Percentiles rank a stretch among this genome's conserved stretches.
These are phyloP conservation scores for Termitomyces sp. DNA, from an alignment of 768 basidiomycete species.

Conservation along the genomic window DNA sequence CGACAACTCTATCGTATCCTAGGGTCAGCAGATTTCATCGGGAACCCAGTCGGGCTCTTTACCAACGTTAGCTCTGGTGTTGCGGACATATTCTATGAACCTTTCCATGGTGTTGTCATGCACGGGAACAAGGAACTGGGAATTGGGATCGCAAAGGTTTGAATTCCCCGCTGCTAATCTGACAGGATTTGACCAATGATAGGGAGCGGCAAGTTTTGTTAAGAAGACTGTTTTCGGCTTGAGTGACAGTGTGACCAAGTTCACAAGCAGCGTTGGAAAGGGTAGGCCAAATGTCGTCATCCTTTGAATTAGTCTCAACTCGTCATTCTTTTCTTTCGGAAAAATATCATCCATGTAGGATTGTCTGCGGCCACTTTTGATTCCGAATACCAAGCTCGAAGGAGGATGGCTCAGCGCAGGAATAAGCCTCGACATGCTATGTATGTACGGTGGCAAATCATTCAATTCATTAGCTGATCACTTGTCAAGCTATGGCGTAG, in stretches of 20 bases:
- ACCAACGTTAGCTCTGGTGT: conserved; percentile 98
- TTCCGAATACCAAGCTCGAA: conserved; percentile 86
- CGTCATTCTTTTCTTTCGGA: background rate
- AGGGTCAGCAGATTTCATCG: conserved; percentile 96
- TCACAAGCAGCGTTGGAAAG: conserved; percentile 96
- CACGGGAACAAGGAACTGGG: conserved; percentile 94
- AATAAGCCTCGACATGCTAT: conserved; percentile 97
- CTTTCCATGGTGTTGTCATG: conserved; percentile 94
- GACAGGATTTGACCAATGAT: background rate
- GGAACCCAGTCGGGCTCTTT: conserved; percentile 95
- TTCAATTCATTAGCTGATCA: background rate
- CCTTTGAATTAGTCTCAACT: background rate
- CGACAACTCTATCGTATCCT: conserved; percentile 94
- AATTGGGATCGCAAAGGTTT: conserved; percentile 88
- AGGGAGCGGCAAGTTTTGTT: conserved; percentile 97
- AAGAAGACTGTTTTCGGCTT: conserved; percentile 99
- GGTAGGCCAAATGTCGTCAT: conserved; percentile 37
- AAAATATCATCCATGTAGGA: conserved; percentile 38
- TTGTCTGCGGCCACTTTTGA: conserved; percentile 96
- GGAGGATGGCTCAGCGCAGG: conserved; percentile 83
- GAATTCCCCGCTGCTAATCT: background rate
- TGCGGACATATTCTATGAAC: conserved; percentile 98
- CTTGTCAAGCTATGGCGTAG: conserved; percentile 77
- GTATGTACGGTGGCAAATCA: conserved; percentile 34
- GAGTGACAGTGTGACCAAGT: conserved; percentile 95